Evolutionary conservation across 75 land plant species (phyloP).

Genomic region (Pinus tabuliformis): DNA sequence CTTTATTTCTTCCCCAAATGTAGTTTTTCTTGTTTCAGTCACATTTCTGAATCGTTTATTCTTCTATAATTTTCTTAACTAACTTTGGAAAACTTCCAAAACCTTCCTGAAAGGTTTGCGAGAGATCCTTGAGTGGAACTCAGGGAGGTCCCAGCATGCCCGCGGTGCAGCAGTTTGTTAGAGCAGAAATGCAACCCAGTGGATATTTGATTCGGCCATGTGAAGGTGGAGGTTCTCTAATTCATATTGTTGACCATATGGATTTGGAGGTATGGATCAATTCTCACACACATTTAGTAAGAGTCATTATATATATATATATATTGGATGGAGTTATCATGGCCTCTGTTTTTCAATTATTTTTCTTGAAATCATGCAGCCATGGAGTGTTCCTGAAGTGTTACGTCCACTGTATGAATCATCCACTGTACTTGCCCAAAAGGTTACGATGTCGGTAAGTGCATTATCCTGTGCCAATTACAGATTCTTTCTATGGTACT

Average conservation of each 20-base stretch:
- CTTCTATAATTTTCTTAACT: background rate
- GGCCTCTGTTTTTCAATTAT: background rate
- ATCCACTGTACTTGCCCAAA: conserved; percentile 90
- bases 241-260: conserved; percentile 85
- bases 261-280: conserved; percentile 70
- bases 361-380: conserved; percentile 32
- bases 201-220: conserved; percentile 79
- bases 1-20: background rate
- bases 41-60: too few species aligned
- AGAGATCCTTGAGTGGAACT: conserved; percentile 71
- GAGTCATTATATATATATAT: too few species aligned
- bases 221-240: conserved; percentile 83
- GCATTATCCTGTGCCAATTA: background rate
- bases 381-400: conserved; percentile 88
- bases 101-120: conserved; percentile 61
- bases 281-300: background rate
- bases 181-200: conserved; percentile 90
- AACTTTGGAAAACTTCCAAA: background rate
- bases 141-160: conserved; percentile 68
- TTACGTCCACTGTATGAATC: conserved; percentile 96
- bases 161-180: conserved; percentile 46
- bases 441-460: conserved; percentile 82
- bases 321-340: background rate
- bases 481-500: too few species aligned
- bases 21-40: too few species aligned